A percentile compares a stretch with the other conserved stretches of the same genome.
Evolutionary conservation across 805 yeast genomes (phyloP).

Genomic region (Grigorovia humatica): DNA sequence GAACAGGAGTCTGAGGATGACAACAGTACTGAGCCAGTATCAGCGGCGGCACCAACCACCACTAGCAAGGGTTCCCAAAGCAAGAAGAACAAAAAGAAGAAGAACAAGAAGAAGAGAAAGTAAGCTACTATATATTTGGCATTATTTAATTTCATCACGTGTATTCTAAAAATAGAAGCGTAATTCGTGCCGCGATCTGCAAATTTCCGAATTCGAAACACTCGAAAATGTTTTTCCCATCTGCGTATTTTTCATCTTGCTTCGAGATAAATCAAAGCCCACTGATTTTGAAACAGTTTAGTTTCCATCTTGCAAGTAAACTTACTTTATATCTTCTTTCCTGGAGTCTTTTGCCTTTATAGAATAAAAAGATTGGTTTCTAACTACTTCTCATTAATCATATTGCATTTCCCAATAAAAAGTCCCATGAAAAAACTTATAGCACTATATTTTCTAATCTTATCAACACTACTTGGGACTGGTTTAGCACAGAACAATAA

Average conservation of each 20-base stretch:
- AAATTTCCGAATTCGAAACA: not conserved
- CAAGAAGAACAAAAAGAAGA: conserved; percentile 3
- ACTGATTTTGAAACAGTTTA: too few relatives aligned
- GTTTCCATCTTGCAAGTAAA: too few relatives aligned
- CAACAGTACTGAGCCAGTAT: conserved; percentile 3
- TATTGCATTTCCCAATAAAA: not conserved
- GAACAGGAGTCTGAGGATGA: conserved; percentile 1
- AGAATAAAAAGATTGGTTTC: too few relatives aligned
- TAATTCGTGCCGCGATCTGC: not conserved
- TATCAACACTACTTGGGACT: not conserved
- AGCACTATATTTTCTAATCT: not conserved
- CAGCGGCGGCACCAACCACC: not conserved
- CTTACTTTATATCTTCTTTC: too few relatives aligned
- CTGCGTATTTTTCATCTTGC: not conserved
- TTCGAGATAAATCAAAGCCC: not conserved
- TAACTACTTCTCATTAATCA: not conserved
- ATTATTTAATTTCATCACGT: not conserved
- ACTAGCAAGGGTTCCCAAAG: not conserved
- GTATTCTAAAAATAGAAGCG: not conserved
- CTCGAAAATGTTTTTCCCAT: not conserved
- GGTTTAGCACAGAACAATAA: not conserved
- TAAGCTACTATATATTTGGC: not conserved
- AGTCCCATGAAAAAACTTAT: not conserved
- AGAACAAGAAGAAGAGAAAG: conserved; percentile 2
- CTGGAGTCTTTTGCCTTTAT: not conserved